Conservation (phyloP, 805 yeast genomes). For the Wickerhamiella azyma region DNA sequence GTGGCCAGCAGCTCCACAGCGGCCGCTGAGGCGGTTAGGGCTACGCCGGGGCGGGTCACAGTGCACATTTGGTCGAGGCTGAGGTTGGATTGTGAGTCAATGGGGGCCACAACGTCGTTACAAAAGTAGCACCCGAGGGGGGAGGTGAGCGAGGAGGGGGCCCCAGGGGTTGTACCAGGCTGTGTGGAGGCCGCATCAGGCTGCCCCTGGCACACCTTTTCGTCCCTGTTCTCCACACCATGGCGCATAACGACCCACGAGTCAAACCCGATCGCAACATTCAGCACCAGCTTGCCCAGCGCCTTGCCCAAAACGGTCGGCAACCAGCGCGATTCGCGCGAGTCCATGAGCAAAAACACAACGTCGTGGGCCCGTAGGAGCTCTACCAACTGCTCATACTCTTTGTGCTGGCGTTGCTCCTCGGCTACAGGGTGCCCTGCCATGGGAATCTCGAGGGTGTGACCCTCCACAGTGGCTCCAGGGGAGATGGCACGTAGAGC, state of each 20-base stretch:
- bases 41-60: conserved; percentile 93
- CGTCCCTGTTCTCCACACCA: conserved; percentile 36
- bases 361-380: conserved; percentile 61
- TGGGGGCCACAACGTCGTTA: conserved; percentile 89
- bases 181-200: too few relatives aligned
- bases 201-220: conserved; percentile 3
- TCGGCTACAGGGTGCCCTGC: conserved; percentile 75
- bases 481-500: conserved; percentile 68
- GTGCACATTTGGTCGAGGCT: conserved; percentile 98
- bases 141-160: too few relatives aligned
- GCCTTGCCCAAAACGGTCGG: conserved; percentile 74
- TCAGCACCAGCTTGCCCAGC: conserved; percentile 58
- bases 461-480: conserved; percentile 51
- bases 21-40: conserved; percentile 69
- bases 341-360: conserved; percentile 74
- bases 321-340: conserved; percentile 95
- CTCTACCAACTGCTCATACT: conserved; percentile 38
- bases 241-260: conserved; percentile 89
- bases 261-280: conserved; percentile 93
- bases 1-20: conserved; percentile 78
- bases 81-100: conserved; percentile 72
- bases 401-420: conserved; percentile 35
- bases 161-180: too few relatives aligned
- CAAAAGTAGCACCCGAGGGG: conserved; percentile 79
- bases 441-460: conserved; percentile 76